phyloP scores from a whole-genome alignment of 2,329 filamentous ascomycete genomes.

The Catunica adiposa region DNA sequence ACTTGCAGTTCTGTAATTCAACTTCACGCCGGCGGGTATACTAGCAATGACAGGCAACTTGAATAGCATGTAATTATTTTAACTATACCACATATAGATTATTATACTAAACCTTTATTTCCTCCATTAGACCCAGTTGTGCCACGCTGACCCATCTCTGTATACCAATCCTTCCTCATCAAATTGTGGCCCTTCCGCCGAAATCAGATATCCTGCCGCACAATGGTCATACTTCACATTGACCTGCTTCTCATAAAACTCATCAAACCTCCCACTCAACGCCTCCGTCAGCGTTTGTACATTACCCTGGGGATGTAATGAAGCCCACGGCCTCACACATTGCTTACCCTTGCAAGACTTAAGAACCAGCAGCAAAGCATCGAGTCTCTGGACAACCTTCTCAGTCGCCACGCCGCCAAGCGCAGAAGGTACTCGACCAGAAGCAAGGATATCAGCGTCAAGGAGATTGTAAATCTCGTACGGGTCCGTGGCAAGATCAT shows the following conservation, averaged over 20 bases:
- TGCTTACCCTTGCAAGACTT: constrained; percentile 40
- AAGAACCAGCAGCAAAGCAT: constrained; percentile 40
- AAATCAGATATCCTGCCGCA: constrained; percentile 36
- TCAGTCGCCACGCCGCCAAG: constrained; percentile 20
- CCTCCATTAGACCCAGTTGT: constrained; percentile 17
- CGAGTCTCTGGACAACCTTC: constrained; percentile 34
- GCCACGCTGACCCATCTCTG: constrained; percentile 18
- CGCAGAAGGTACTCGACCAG: constrained; percentile 17
- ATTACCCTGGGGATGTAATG: constrained; percentile 35
- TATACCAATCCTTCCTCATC: constrained; percentile 18
- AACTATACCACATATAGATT: too few relatives aligned
- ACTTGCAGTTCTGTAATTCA: too few relatives aligned
- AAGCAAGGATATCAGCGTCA: constrained; percentile 7
- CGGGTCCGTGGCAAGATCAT: constrained; percentile 37
- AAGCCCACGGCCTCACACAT: constrained; percentile 38
- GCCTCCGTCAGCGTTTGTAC: constrained; percentile 36
- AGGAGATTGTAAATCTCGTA: constrained; percentile 26
- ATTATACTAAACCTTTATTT: too few relatives aligned
- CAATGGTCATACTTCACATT: constrained; percentile 37
- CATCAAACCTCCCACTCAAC: constrained; percentile 29
- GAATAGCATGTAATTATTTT: too few relatives aligned
- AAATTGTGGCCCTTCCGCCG: constrained; percentile 37
- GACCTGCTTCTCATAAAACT: constrained; percentile 33
- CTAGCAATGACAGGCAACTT: too few relatives aligned
- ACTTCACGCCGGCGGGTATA: too few relatives aligned